These are phyloP conservation scores for Russula compacta DNA, from an alignment of 768 basidiomycete species.

Conservation along the genomic window DNA sequence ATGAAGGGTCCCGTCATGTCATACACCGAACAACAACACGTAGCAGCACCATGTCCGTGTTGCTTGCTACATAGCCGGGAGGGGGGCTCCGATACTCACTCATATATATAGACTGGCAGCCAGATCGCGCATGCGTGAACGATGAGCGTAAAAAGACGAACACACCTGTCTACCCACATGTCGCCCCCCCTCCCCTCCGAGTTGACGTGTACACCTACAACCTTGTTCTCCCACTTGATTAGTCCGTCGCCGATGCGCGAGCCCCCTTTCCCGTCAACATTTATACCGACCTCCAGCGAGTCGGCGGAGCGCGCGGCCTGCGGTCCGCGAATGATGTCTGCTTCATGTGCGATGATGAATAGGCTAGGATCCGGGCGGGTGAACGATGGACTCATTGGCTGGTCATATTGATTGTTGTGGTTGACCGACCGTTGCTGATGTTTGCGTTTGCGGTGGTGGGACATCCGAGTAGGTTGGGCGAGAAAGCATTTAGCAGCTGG, in stretches of 20 bases:
- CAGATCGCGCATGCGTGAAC: not conserved
- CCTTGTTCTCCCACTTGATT: conserved; percentile 21
- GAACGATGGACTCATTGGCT: not conserved
- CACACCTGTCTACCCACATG: conserved; percentile 83
- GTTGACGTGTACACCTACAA: not conserved
- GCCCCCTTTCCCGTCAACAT: conserved; percentile 15
- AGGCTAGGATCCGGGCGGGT: conserved; percentile 20
- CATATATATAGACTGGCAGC: not conserved
- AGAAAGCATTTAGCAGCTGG: not conserved
- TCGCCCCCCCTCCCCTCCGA: not conserved
- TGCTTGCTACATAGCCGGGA: no score
- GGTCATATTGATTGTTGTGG: not conserved
- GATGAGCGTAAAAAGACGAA: conserved; percentile 23
- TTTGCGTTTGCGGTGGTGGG: conserved; percentile 21
- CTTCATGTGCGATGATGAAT: conserved; percentile 64
- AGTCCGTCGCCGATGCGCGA: conserved; percentile 27
- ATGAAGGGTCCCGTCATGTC: not conserved
- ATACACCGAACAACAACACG: not conserved
- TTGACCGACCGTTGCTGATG: conserved; percentile 4
- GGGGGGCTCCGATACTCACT: not conserved
- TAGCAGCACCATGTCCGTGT: not conserved
- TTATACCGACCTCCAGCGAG: conserved; percentile 27
- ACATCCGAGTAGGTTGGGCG: conserved; percentile 2
- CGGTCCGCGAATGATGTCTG: conserved; percentile 53
- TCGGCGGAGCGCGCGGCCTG: conserved; percentile 32